Evolutionary conservation across 495 filamentous ascomycete species (phyloP).

Genomic region (Trichoderma parareesei): DNA sequence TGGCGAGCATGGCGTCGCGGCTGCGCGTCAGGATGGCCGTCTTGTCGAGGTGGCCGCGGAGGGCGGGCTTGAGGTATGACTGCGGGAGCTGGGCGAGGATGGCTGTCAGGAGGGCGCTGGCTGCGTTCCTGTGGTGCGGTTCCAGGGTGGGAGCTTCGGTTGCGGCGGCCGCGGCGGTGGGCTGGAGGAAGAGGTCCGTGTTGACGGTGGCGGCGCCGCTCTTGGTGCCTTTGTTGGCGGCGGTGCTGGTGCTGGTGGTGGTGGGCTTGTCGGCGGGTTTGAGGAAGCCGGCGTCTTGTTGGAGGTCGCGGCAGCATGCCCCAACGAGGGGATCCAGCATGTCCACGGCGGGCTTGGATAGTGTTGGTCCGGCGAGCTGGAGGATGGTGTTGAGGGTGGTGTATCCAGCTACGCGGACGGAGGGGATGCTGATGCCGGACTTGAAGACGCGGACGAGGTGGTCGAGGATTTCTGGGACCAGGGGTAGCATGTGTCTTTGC

Average conservation of each 20-base stretch:
- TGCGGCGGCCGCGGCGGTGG: conserved; percentile 8
- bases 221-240: conserved; percentile 22
- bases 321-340: conserved; percentile 50
- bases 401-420: conserved; percentile 55
- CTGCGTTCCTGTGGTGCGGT: conserved; percentile 30
- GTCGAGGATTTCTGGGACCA: conserved; percentile 54
- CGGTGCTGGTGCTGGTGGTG: conserved; percentile 6
- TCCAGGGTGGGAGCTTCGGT: neutral
- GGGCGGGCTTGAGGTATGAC: conserved; percentile 49
- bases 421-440: conserved; percentile 47
- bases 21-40: conserved; percentile 62
- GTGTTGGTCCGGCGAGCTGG: conserved; percentile 48
- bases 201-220: conserved; percentile 34
- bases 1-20: conserved; percentile 65
- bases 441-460: conserved; percentile 61
- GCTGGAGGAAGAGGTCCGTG: conserved; percentile 43
- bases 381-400: conserved; percentile 48
- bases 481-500: conserved; percentile 40
- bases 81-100: conserved; percentile 54
- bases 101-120: conserved; percentile 51
- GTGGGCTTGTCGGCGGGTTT: conserved; percentile 19
- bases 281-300: conserved; percentile 37
- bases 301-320: conserved; percentile 55
- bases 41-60: conserved; percentile 66
- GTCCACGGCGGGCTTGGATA: conserved; percentile 53